phyloP scores from a whole-genome alignment of 1,284 basidiomycete species.

The Pseudozyma flocculosa region DNA sequence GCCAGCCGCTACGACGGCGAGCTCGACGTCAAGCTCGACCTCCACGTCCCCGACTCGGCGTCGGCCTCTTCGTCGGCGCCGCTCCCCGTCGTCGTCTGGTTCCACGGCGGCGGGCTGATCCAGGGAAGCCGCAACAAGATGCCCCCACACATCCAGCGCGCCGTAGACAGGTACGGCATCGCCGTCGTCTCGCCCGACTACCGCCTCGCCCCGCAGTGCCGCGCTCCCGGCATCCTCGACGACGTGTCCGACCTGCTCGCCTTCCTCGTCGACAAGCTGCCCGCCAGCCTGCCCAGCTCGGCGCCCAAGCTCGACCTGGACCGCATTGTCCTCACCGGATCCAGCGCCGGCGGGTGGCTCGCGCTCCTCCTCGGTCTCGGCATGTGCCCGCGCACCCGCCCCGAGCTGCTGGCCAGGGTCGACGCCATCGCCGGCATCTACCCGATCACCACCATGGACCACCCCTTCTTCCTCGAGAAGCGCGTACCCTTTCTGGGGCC shows the following conservation, averaged over 20 bases:
- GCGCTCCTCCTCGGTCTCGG: slow-evolving; percentile 34
- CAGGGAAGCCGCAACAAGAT: slow-evolving; percentile 29
- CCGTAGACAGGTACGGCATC: slow-evolving; percentile 31
- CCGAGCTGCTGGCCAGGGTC: slow-evolving; percentile 11
- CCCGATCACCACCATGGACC: slow-evolving; percentile 37
- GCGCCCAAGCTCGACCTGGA: slow-evolving; percentile 16
- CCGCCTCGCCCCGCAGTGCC: slow-evolving; percentile 32
- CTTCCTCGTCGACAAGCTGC: slow-evolving; percentile 25
- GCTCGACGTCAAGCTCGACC: slow-evolving; percentile 28
- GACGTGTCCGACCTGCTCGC: slow-evolving; percentile 31
- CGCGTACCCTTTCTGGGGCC: slow-evolving; percentile 20
- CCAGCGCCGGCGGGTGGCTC: slow-evolving; percentile 38
- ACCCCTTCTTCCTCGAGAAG: slow-evolving; percentile 34
- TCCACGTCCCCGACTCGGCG: slow-evolving; percentile 21
- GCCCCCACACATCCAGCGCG: slow-evolving; percentile 30
- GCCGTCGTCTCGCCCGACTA: slow-evolving; percentile 39
- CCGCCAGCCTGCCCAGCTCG: slow-evolving; percentile 9
- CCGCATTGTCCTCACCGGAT: slow-evolving; percentile 26
- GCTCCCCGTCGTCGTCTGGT: slow-evolving; percentile 33
- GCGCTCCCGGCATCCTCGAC: slow-evolving; percentile 28
- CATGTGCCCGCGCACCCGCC: slow-evolving; percentile 23
- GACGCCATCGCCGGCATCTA: slow-evolving; percentile 35
- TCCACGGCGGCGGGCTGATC: slow-evolving; percentile 38
- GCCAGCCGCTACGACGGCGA: slow-evolving; percentile 10
- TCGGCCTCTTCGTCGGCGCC: slow-evolving; percentile 7